phyloP scores from a whole-genome alignment of 768 basidiomycete genomes.

The Leccinum aurantiacum region DNA sequence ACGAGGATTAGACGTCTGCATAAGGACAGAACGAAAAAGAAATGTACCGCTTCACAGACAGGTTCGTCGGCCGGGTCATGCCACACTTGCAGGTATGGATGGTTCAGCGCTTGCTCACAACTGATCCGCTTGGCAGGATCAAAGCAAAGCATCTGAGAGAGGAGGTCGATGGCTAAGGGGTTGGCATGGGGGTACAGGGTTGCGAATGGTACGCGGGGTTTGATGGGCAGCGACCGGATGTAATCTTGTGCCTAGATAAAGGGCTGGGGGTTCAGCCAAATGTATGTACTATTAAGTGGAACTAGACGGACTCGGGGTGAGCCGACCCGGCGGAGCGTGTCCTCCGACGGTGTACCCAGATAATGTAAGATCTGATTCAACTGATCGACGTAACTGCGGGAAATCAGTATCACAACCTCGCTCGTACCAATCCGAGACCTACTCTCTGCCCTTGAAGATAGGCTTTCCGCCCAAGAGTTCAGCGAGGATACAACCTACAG shows the following conservation, averaged over 20 bases:
- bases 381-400: slow-evolving; percentile 89
- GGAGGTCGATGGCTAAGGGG: slow-evolving; percentile 89
- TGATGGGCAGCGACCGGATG: slow-evolving; percentile 96
- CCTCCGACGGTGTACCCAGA: slow-evolving; percentile 96
- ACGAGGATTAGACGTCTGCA: background rate
- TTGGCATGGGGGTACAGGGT: slow-evolving; percentile 94
- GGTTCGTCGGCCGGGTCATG: slow-evolving; percentile 97
- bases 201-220: slow-evolving; percentile 89
- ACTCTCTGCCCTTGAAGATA: slow-evolving; percentile 97
- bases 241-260: slow-evolving; percentile 85
- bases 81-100: slow-evolving; percentile 96
- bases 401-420: slow-evolving; percentile 2
- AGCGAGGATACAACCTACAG: slow-evolving; percentile 92
- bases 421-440: slow-evolving; percentile 31
- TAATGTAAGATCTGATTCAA: slow-evolving; percentile 97
- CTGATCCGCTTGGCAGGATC: slow-evolving; percentile 96
- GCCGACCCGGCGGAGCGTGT: slow-evolving; percentile 93
- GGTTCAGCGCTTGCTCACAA: slow-evolving; percentile 92
- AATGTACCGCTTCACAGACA: slow-evolving; percentile 67
- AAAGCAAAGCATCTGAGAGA: slow-evolving; percentile 89
- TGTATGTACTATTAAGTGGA: background rate
- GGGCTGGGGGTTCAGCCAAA: slow-evolving; percentile 5
- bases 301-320: slow-evolving; percentile 74
- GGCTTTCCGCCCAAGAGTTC: slow-evolving; percentile 93
- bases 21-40: background rate